Evolutionary conservation across 192 early-diverging fungal genomes (phyloP).

Genomic region (Linnemannia hyalina): DNA sequence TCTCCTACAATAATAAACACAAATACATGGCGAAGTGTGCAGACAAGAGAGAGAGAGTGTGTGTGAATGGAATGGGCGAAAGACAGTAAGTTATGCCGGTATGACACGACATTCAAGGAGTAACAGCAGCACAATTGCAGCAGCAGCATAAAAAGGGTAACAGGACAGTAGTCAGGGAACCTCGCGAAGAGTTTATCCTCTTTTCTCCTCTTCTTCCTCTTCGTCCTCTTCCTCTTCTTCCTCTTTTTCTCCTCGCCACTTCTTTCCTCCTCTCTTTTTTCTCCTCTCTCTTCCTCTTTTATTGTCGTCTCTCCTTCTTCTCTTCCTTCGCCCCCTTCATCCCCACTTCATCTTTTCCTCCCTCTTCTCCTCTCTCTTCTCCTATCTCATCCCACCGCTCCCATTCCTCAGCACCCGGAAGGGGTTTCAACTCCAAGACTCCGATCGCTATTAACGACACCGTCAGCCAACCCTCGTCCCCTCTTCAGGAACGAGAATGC

Average conservation of each 20-base stretch:
- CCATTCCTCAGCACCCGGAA: neutral
- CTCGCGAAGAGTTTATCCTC: neutral
- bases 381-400: neutral
- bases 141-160: neutral
- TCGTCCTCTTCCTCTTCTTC: neutral
- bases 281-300: no score
- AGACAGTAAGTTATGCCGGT: neutral
- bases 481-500: slow-evolving; percentile 6
- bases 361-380: neutral
- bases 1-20: neutral
- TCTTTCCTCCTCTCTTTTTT: neutral
- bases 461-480: neutral
- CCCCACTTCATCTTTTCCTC: neutral
- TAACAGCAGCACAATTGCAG: no score
- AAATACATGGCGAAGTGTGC: neutral
- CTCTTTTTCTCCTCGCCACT: no score
- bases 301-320: neutral
- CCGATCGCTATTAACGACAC: neutral
- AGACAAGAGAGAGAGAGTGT: neutral
- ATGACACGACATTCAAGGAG: no score
- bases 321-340: neutral
- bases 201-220: neutral
- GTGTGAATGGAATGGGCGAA: neutral
- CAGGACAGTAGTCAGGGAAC: neutral
- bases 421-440: neutral